These are phyloP conservation scores for Coniella lustricola DNA, from an alignment of 2,329 filamentous ascomycete genomes.

Conservation along the genomic window DNA sequence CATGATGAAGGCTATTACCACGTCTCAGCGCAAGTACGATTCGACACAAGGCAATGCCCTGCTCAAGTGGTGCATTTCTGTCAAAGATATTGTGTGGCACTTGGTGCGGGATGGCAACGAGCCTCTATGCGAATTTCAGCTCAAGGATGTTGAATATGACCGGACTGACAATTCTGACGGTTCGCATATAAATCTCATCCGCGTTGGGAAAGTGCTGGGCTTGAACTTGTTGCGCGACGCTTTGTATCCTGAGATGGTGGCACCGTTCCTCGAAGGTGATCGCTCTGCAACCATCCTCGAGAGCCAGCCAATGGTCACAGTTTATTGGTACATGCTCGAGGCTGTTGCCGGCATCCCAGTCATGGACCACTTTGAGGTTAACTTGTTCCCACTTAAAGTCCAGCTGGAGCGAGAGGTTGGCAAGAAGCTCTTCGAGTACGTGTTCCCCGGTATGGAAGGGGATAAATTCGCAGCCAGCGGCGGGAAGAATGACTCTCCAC, in stretches of 20 bases:
- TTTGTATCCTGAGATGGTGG: constrained; percentile 92
- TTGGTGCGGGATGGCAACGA: constrained; percentile 81
- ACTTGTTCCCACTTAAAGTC: constrained; percentile 85
- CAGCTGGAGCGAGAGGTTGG: constrained; percentile 90
- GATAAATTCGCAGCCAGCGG: constrained; percentile 33
- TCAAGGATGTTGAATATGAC: constrained; percentile 86
- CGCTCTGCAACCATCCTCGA: constrained; percentile 44
- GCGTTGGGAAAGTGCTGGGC: constrained; percentile 80
- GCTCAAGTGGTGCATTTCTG: constrained; percentile 88
- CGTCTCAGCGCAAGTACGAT: constrained; percentile 82
- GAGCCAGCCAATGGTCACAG: constrained; percentile 76
- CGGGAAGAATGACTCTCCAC: constrained; percentile 54
- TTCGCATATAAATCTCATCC: constrained; percentile 87
- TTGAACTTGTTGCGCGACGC: constrained; percentile 86
- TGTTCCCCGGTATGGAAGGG: constrained; percentile 79
- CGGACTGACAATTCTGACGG: constrained; percentile 95
- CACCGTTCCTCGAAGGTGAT: constrained; percentile 69
- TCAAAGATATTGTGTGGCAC: constrained; percentile 95
- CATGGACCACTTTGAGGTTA: constrained; percentile 94
- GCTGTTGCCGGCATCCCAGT: constrained; percentile 96
- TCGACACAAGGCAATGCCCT: constrained; percentile 69
- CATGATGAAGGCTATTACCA: constrained; percentile 99
- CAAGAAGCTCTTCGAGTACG: constrained; percentile 91
- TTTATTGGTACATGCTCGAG: constrained; percentile 98
- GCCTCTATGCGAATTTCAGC: constrained; percentile 85